Base-by-base conservation (phyloP, 2,329 filamentous ascomycete genomes). In the Trichophyton schoenleinii region DNA sequence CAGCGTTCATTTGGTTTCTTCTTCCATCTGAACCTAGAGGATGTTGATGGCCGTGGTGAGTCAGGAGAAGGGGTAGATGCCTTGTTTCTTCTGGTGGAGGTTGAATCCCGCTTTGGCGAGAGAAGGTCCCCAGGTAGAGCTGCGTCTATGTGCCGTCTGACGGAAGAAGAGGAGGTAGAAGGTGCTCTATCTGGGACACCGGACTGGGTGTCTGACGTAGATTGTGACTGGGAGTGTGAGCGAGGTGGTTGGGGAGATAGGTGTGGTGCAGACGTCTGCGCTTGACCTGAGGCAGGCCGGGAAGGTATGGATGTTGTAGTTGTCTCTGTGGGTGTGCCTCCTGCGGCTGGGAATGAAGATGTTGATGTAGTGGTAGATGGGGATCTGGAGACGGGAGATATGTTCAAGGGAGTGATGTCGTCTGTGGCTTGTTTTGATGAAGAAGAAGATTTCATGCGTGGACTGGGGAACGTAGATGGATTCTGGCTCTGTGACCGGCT, bases 1-100 rank as follows among this genome's bases (percentile, higher is more conserved):
- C 94, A 99, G 46, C 87, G 85, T 69, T 95, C 87, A 52, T 81
- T 82, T 11, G 78, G 74, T 69, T 83, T 85, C 66, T 81, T 83
- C 63, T 81, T 83, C 67, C 83, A 79, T 9, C 63, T 62, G 28
- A 66, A 61, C 1, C 53, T 52, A 5, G 64, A 63, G n/a, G 49
- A 48, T 13, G 62, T 59, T 41, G 62, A 61, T 38, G 38, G 22
- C 9, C 34, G 34, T n/a, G 53, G 53, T 18, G 57, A 36, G 36
- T 60, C 38, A 7, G 34, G 22, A 13, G 42, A 28, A n/a, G 25
- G 42, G n/a, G 22, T 38, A 11, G 57, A 3, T 18, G 38, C 8
- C 11, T 28, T 34, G 25, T 5, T 22, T n/a, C 57, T 13, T n/a
- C 42, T 58, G 44, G 20, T 18, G 18, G 9, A 9, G 18, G 7